Conservation (phyloP, 2,329 filamentous ascomycete genomes). For the Phialophora tarda region DNA sequence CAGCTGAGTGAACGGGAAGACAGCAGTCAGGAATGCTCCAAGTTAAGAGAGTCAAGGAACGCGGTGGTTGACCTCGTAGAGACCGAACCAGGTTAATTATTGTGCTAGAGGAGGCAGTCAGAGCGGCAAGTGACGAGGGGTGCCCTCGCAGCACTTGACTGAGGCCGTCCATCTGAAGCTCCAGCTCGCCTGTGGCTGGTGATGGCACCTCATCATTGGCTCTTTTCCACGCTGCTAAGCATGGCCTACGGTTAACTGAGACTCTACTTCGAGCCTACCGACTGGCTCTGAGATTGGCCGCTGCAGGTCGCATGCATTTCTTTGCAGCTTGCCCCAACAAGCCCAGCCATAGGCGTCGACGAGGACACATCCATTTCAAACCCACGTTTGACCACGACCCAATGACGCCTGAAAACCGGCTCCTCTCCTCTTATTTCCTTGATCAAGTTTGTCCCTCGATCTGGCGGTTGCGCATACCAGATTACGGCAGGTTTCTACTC, state of each 20-base stretch:
- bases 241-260: slow-evolving; percentile 17
- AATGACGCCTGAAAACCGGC: slow-evolving; percentile 24
- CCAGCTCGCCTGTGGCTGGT: slow-evolving; percentile 26
- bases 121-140: slow-evolving; percentile 19
- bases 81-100: slow-evolving; percentile 7
- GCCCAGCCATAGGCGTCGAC: slow-evolving; percentile 28
- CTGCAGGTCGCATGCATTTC: slow-evolving; percentile 31
- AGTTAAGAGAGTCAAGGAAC: neutral
- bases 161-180: slow-evolving; percentile 20
- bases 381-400: slow-evolving; percentile 24
- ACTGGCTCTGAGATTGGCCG: slow-evolving; percentile 35
- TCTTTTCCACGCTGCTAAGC: slow-evolving; percentile 11
- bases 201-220: slow-evolving; percentile 20
- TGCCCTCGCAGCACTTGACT: slow-evolving; percentile 12
- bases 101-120: slow-evolving; percentile 9
- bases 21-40: neutral
- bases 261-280: slow-evolving; percentile 25
- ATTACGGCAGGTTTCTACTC: slow-evolving; percentile 6
- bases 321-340: slow-evolving; percentile 23
- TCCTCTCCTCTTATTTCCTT: slow-evolving; percentile 17
- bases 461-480: slow-evolving; percentile 27
- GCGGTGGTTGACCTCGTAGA: neutral
- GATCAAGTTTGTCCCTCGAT: slow-evolving; percentile 24
- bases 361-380: slow-evolving; percentile 30
- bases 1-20: neutral